phyloP scores from a whole-genome alignment of 2,329 filamentous ascomycete genomes.

The Penicillium olsonii region DNA sequence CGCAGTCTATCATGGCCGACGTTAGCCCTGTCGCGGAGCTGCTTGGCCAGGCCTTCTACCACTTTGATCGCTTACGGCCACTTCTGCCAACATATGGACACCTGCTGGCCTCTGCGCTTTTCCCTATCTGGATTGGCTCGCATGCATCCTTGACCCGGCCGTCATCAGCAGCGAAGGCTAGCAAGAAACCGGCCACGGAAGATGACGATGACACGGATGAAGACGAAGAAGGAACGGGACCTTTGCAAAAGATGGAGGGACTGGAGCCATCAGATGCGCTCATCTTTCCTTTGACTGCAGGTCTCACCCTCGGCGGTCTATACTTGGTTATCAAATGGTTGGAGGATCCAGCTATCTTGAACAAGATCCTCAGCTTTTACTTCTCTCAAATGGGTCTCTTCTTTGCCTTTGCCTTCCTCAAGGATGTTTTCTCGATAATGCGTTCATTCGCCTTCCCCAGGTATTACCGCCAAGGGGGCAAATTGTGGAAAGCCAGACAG shows the following conservation, averaged over 20 bases:
- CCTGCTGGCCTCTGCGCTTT: conserved; percentile 68
- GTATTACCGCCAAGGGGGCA: conserved; percentile 60
- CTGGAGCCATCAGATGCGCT: conserved; percentile 78
- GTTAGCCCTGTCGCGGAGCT: conserved; percentile 41
- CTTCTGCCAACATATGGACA: conserved; percentile 61
- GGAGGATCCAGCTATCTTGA: conserved; percentile 76
- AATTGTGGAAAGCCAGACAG: conserved; percentile 50
- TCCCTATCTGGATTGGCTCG: conserved; percentile 80
- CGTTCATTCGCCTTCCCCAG: conserved; percentile 72
- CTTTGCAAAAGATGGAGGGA: conserved; percentile 64
- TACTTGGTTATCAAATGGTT: conserved; percentile 91
- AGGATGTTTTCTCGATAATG: conserved; percentile 67
- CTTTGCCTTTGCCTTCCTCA: conserved; percentile 71
- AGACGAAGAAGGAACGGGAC: conserved; percentile 56
- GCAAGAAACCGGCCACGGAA: conserved; percentile 48
- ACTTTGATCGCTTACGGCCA: conserved; percentile 46
- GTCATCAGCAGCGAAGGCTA: conserved; percentile 69
- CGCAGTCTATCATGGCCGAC: conserved; percentile 30
- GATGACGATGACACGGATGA: conserved; percentile 40
- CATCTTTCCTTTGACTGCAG: conserved; percentile 78
- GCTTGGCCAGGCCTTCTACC: conserved; percentile 45
- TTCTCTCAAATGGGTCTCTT: conserved; percentile 79
- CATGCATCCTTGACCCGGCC: conserved; percentile 84
- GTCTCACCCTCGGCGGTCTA: conserved; percentile 68
- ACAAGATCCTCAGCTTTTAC: conserved; percentile 80